These are phyloP conservation scores for Gossypium arboreum DNA, from an alignment of 345 rosid genomes.

Conservation along the genomic window DNA sequence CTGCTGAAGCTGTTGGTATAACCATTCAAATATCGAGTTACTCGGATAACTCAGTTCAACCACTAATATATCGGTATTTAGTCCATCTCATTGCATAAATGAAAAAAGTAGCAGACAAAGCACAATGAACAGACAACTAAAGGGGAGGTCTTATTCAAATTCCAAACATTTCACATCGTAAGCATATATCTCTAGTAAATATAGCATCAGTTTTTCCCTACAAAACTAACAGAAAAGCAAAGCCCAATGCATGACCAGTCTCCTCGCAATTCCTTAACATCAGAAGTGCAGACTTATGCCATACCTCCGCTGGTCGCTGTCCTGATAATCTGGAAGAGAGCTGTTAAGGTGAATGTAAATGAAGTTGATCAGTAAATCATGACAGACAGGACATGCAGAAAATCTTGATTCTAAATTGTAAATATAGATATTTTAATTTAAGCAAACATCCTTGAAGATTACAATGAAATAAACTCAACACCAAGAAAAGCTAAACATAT, in stretches of 20 bases:
- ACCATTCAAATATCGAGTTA: too few relatives aligned
- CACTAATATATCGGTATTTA: too few relatives aligned
- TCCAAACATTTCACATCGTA: conserved; percentile 9
- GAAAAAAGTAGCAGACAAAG: neutral
- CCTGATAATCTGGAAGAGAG: conserved; percentile 95
- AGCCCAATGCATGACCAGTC: neutral
- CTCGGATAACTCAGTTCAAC: too few relatives aligned
- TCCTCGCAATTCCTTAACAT: conserved; percentile 16
- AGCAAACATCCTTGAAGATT: too few relatives aligned
- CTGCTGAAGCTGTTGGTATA: too few relatives aligned
- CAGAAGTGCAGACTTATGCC: conserved; percentile 31
- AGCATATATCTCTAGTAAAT: conserved; percentile 8
- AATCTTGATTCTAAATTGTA: too few relatives aligned
- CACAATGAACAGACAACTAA: neutral
- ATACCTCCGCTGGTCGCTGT: conserved; percentile 71
- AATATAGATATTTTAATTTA: too few relatives aligned
- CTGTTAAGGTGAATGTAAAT: conserved; percentile 36
- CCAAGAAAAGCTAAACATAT: neutral
- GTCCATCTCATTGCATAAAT: neutral
- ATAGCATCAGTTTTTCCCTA: conserved; percentile 16
- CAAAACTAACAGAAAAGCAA: conserved; percentile 13
- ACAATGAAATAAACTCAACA: neutral
- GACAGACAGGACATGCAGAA: neutral
- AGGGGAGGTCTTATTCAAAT: conserved; percentile 11
- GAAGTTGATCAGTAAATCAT: conserved; percentile 6